A percentile compares a stretch with the other conserved stretches of the same genome.
These are phyloP conservation scores for Synchytrium microbalum DNA, from an alignment of 371 early-diverging fungal genomes.

Conservation along the genomic window DNA sequence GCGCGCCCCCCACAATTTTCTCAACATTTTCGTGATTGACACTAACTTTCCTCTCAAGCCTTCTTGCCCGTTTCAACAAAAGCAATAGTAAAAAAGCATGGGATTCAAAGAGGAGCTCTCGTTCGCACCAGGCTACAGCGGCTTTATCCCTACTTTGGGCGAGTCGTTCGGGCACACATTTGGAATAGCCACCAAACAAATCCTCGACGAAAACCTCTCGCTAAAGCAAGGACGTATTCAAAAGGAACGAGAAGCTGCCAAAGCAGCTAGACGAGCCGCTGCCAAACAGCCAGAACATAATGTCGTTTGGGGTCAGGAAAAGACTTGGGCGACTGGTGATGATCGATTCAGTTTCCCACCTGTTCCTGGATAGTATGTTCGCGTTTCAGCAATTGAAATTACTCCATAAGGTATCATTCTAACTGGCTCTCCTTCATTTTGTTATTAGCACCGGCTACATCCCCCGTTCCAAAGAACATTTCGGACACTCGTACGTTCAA, in stretches of 20 bases:
- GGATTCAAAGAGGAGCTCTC: background rate
- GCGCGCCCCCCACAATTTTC: too few relatives aligned
- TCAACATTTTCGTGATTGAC: too few relatives aligned
- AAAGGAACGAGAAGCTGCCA: slow-evolving; percentile 12
- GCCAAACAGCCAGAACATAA: slow-evolving; percentile 13
- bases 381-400: background rate
- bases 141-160: slow-evolving; percentile 15
- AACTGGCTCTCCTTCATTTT: too few relatives aligned
- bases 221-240: slow-evolving; percentile 36
- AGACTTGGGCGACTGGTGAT: slow-evolving; percentile 41
- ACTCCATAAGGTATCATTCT: background rate
- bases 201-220: slow-evolving; percentile 37
- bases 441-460: slow-evolving; percentile 29
- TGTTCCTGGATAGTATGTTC: slow-evolving; percentile 46
- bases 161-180: slow-evolving; percentile 41
- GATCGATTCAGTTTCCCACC: slow-evolving; percentile 45
- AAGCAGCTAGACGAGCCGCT: background rate
- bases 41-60: too few relatives aligned
- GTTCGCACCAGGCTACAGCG: slow-evolving; percentile 4
- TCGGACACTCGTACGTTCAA: slow-evolving; percentile 43
- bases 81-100: background rate
- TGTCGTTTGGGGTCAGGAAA: slow-evolving; percentile 30
- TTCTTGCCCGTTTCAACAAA: background rate
- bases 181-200: slow-evolving; percentile 44
- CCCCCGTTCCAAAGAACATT: slow-evolving; percentile 42